These are phyloP conservation scores for Rhododendron ovatum DNA, from an alignment of 148 eudicot species.

Conservation along the genomic window DNA sequence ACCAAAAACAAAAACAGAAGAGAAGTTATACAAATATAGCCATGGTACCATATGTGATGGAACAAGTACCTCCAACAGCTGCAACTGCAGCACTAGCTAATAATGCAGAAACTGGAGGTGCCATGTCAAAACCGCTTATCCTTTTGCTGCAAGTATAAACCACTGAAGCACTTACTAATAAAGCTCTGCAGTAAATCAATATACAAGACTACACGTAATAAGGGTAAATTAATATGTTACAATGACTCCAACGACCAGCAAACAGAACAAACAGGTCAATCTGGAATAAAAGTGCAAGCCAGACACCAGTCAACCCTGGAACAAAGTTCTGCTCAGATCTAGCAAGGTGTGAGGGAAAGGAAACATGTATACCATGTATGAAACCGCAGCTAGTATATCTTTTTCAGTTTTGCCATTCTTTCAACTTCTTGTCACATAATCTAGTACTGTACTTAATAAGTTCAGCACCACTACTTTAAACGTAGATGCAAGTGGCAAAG, in stretches of 20 bases:
- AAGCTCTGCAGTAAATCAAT: background rate
- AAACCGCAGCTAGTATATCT: background rate
- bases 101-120: conserved; percentile 87
- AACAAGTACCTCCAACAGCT: conserved; percentile 54
- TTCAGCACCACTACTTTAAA: background rate
- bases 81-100: conserved; percentile 50
- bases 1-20: conserved; percentile 43
- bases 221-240: background rate
- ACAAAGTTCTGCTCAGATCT: background rate
- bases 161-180: conserved; percentile 2
- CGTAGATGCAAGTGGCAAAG: background rate
- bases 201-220: background rate
- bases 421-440: background rate
- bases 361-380: background rate
- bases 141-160: conserved; percentile 68
- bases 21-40: conserved; percentile 45
- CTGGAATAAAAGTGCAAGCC: background rate
- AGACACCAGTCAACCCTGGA: background rate
- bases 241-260: background rate
- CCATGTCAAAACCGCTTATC: conserved; percentile 96
- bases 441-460: background rate
- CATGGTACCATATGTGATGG: conserved; percentile 13
- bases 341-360: background rate
- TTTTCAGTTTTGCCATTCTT: background rate
- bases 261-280: conserved; percentile 1